Percentiles rank a stretch among this genome's conserved stretches.
Conservation (phyloP, 2,329 filamentous ascomycete genomes). For the Didymella pinodella region DNA sequence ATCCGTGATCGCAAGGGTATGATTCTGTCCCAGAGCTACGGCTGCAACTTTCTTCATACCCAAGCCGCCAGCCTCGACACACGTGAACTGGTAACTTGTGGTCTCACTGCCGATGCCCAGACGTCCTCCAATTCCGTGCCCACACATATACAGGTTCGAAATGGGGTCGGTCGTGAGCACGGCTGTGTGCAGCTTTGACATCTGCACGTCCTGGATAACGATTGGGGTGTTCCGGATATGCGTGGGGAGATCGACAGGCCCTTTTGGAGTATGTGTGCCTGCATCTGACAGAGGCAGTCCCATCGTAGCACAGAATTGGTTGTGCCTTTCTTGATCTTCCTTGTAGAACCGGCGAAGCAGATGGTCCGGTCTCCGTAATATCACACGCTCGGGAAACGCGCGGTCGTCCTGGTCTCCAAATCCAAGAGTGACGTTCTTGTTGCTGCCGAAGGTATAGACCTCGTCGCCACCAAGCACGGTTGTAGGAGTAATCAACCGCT, state of each 20-base stretch:
- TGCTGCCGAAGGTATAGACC: slow-evolving; percentile 92
- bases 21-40: slow-evolving; percentile 90
- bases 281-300: slow-evolving; percentile 40
- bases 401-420: slow-evolving; percentile 96
- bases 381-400: slow-evolving; percentile 87
- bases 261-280: slow-evolving; percentile 40
- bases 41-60: slow-evolving; percentile 75
- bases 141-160: slow-evolving; percentile 91
- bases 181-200: slow-evolving; percentile 92
- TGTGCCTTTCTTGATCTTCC: slow-evolving; percentile 66
- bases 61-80: slow-evolving; percentile 78
- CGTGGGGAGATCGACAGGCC: slow-evolving; percentile 70
- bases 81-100: slow-evolving; percentile 84
- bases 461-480: slow-evolving; percentile 73
- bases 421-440: slow-evolving; percentile 91
- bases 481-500: slow-evolving; percentile 39
- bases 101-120: slow-evolving; percentile 89
- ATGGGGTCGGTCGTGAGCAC: slow-evolving; percentile 86
- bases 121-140: slow-evolving; percentile 87
- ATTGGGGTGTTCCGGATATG: slow-evolving; percentile 76
- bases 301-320: slow-evolving; percentile 50
- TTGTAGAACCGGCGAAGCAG: slow-evolving; percentile 76
- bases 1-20: slow-evolving; percentile 84
- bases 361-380: slow-evolving; percentile 77
- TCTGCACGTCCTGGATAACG: slow-evolving; percentile 78